Base-by-base conservation (phyloP, 2,329 filamentous ascomycete genomes). In the Xylariaceae sp. region DNA sequence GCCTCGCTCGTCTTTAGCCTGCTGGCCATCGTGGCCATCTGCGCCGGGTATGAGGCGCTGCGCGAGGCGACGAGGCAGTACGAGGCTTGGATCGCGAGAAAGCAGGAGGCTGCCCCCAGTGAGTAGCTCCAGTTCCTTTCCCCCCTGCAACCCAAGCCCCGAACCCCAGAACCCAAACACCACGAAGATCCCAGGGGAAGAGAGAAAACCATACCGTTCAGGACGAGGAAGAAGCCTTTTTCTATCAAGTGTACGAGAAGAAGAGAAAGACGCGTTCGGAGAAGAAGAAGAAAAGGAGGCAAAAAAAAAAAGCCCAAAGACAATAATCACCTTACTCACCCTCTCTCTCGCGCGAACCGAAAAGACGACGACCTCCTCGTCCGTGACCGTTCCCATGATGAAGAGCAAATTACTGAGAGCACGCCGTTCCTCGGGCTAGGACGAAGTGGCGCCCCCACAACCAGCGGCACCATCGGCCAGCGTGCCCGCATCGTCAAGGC, bases 41-140 rank as follows among this genome's bases (percentile, higher is more conserved):
- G 85, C 26, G 88, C 89, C n/a, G 89, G 89, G 51, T 98, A 97
- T 72, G 93, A 98, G 69, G 87, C 82, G 38, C 72, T 98, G 26
- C 85, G 93, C 47, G 82, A 88, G 53, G 66, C 79, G 9, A 85
- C 86, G 32, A 76, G 90, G 40, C 76, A 78, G 41, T 97, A 94
- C 63, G 91, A 97, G 62, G 61, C 70, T 15, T 70, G 68, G 56
- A 54, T 77, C 53, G 63, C 74, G 59, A 60, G 60, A 43, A 64
- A 68, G 41, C 55, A 72, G 63, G 64, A 79, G 52, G 61, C 68
- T 39, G 49, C 73, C 50, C 72, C 74, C 50, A 74, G 78, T 81
- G 68, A 74, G 76, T 68, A 29, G 45, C 29, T 36, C 41, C 43
- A 32, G 36, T 39, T 18, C 36, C 39, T 32, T 37, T 31, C 29